A percentile compares a stretch with the other conserved stretches of the same genome.
phyloP scores from a whole-genome alignment of 108 stramenopile genomes.

The Pseudonitzschia delicatissima region DNA sequence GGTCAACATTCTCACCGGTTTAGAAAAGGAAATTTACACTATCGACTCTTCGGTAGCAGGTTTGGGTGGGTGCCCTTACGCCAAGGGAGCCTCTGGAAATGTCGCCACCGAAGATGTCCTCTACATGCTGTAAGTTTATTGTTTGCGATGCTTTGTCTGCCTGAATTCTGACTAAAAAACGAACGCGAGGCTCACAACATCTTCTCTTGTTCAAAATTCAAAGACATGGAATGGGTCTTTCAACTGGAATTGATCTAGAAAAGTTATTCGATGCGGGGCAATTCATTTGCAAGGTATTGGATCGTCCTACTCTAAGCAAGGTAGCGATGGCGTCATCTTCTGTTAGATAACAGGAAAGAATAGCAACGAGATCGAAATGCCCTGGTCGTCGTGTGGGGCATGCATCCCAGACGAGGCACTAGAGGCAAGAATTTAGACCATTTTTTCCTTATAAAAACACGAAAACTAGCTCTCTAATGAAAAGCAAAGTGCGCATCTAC shows the following conservation, averaged over 20 bases:
- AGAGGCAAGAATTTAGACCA: too few relatives aligned
- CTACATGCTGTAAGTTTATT: constrained; percentile 72
- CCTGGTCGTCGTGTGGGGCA: too few relatives aligned
- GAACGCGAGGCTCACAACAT: too few relatives aligned
- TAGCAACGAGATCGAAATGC: too few relatives aligned
- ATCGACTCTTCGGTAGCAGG: constrained; percentile 87
- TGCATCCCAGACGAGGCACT: too few relatives aligned
- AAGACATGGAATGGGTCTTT: constrained; percentile 72
- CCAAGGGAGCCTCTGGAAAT: constrained; percentile 85
- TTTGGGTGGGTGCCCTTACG: constrained; percentile 86
- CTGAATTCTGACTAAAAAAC: background rate
- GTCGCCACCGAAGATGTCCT: constrained; percentile 93
- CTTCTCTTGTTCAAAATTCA: background rate
- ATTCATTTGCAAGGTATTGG: constrained; percentile 44
- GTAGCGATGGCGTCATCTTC: constrained; percentile 25
- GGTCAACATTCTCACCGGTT: constrained; percentile 73
- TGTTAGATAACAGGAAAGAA: too few relatives aligned
- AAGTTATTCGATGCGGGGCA: constrained; percentile 41
- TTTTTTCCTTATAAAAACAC: too few relatives aligned
- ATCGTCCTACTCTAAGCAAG: constrained; percentile 30
- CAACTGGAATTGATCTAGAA: constrained; percentile 64
- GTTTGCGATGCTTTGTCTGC: background rate
- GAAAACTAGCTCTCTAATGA: too few relatives aligned
- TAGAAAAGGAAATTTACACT: constrained; percentile 61
- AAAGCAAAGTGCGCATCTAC: too few relatives aligned